Evolutionary conservation across 202 grass and related monocot genomes (phyloP).

Genomic region (Panicum hallii): DNA sequence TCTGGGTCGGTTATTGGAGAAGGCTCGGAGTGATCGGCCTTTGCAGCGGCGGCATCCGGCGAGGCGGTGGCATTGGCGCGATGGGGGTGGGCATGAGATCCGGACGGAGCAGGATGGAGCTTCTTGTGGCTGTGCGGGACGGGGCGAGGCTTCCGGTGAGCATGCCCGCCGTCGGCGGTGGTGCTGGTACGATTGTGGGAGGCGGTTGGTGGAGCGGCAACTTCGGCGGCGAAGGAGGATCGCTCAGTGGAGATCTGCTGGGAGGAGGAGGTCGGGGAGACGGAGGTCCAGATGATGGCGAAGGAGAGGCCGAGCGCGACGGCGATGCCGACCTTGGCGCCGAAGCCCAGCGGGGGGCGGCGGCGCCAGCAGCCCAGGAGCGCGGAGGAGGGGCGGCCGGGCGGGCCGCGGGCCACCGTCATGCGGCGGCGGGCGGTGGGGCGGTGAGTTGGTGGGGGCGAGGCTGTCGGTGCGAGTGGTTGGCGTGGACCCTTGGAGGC

Average conservation of each 20-base stretch:
- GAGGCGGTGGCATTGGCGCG: constrained; percentile 50
- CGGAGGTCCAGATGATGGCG: constrained; percentile 71
- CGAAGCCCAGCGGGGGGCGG: constrained; percentile 69
- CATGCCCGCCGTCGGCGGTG: constrained; percentile 5
- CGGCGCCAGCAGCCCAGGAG: constrained; percentile 58
- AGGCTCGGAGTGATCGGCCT: constrained; percentile 48
- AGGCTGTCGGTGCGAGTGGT: constrained; percentile 49
- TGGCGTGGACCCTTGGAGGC: constrained; percentile 46
- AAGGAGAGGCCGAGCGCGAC: constrained; percentile 83
- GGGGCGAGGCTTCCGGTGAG: constrained; percentile 48
- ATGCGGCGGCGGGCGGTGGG: constrained; percentile 44
- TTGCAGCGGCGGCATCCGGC: constrained; percentile 31
- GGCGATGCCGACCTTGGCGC: constrained; percentile 75
- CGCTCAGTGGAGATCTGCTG: constrained; percentile 73
- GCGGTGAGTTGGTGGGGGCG: constrained; percentile 31
- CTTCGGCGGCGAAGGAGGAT: constrained; percentile 69
- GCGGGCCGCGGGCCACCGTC: constrained; percentile 59
- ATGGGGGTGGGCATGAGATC: constrained; percentile 50
- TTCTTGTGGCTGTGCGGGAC: constrained; percentile 43
- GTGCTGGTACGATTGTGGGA: constrained; percentile 19
- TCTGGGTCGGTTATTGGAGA: constrained; percentile 31
- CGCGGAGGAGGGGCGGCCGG: constrained; percentile 37
- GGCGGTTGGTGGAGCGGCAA: constrained; percentile 51
- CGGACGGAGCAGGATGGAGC: constrained; percentile 36
- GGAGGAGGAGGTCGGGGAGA: constrained; percentile 69